Base-by-base conservation (phyloP, 2,329 filamentous ascomycete genomes). In the Dothiorella sarmentorum region DNA sequence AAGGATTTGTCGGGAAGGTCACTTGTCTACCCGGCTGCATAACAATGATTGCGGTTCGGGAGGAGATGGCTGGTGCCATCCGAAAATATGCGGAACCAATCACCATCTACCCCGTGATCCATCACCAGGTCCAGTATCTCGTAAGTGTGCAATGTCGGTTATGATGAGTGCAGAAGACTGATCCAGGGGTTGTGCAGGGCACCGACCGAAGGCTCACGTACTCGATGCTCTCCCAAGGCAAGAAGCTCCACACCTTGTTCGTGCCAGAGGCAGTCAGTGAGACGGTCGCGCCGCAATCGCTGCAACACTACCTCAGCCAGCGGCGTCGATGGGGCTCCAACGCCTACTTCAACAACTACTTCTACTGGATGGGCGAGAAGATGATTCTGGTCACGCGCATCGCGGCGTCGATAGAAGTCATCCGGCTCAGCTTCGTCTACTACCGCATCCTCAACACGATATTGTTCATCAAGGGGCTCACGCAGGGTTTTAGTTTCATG, bases 311-410 rank as follows among this genome's bases (percentile, higher is more conserved):
- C 37, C 66, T 72, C 24, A 68, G 64, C 43, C 70, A 72, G 60
- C 62, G 70, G 2, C 67, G 70, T 4, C 63, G 70, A 7, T 73
- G 70, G 70, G 70, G 70, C 2, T 70, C 67, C 2, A 72, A 72
- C 13, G 70, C 70, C 4, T 72, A 73, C 57, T 73, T 71, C 60
- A 72, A 72, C 66, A 73, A 72, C 40, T 73, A 69, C 44, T 72
- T 70, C 35, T 72, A 72, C 31, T 61, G 68, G 1, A 63, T 61
- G 4, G 70, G 70, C 13, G 65, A 69, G 38, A 68, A 44, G 33
- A 72, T 73, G 43, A 58, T 58, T 13, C 17, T 63, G 17, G 59
- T 72, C 17, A 73, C 70, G 3, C 68, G 70, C 0, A 62, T 73
- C 7, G 67, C 65, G 1, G 68, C 70, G 0, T 62, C 64, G 0